A percentile compares a stretch with the other conserved stretches of the same genome.
phyloP scores from a whole-genome alignment of 805 yeast species.

The Yamadazyma takamatsuzukensis region DNA sequence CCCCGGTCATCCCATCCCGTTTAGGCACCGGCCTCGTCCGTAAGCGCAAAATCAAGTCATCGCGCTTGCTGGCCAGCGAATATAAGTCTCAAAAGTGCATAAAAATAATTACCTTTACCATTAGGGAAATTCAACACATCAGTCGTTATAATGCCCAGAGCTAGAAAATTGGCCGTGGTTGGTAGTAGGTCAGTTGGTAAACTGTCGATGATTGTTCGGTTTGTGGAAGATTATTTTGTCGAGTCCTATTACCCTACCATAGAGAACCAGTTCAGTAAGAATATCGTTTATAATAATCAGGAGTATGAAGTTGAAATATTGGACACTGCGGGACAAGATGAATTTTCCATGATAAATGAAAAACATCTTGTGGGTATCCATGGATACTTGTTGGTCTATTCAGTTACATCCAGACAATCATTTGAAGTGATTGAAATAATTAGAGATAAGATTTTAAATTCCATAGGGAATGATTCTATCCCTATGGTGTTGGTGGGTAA shows the following conservation, averaged over 20 bases:
- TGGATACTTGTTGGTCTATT: conserved; percentile 79
- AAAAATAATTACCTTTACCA: too few species aligned
- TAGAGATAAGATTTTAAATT: conserved; percentile 78
- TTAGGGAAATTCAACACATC: too few species aligned
- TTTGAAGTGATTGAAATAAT: conserved; percentile 74
- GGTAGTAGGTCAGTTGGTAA: conserved; percentile 89
- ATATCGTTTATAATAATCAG: conserved; percentile 63
- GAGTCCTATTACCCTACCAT: conserved; percentile 90
- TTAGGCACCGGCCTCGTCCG: too few species aligned
- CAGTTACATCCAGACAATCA: conserved; percentile 72
- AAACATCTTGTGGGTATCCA: conserved; percentile 77
- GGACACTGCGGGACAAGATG: conserved; percentile 95
- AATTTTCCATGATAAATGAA: conserved; percentile 74
- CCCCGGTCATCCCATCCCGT: too few species aligned
- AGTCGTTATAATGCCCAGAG: conserved; percentile 48
- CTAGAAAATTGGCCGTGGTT: conserved; percentile 78
- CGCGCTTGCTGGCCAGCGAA: too few species aligned
- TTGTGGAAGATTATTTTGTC: conserved; percentile 82
- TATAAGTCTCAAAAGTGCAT: too few species aligned
- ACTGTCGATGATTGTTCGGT: conserved; percentile 79
- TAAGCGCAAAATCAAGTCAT: too few species aligned
- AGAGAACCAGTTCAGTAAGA: conserved; percentile 77
- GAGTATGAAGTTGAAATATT: conserved; percentile 79
- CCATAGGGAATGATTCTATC: conserved; percentile 46
- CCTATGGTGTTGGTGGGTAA: conserved; percentile 64